Evolutionary conservation across 306 rosid genomes (phyloP), one percentile per base, ranked within the genome.

Genomic region (Castanospermum australe): DNA sequence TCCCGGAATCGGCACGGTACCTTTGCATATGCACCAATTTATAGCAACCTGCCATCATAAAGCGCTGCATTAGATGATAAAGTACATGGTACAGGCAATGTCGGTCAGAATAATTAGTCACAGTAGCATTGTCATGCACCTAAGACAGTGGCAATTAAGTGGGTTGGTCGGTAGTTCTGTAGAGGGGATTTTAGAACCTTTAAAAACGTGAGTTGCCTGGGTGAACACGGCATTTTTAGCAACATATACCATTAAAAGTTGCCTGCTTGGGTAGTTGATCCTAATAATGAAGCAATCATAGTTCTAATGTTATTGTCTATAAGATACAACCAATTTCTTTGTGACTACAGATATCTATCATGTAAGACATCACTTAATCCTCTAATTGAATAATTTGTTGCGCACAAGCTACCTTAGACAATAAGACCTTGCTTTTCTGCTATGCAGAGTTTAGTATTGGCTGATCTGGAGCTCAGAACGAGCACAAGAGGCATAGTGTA

Each of bases 11-110:
- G 98, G 98, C 52, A 91, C 80, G 8, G 92, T 73, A 7, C 96
- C 99, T 77, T 91, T 93, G 84, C 92, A 73, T 35, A 90, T 89
- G 77, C 99, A 95, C 99, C 99, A 95, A 63, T 95, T 95, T 86
- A 92, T 91, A 24, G 99, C 99, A 61, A 95, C 93, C 98, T 95
- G 85, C 83, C 79, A 85, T 50, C 51, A 71, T 61, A 42, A 32
- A 6, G 38, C 4, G 24, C 65, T 70, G 6, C 41, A 84, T 78
- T 56, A 63, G 73, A 62, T 44, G 32, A 62, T 61, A 39, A 77
- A 69, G 17, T 50, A 39, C 36, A 24, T 6, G 67, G 36, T 24
- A 17, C 14, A 6, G 25, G 71, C 41, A 77, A 41, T 69, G 21
- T 55, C 65, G 71, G 61, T 67, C 71, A 56, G 41, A 41, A 44